Evolutionary conservation across 2,329 filamentous ascomycete species (phyloP), one percentile per base, ranked within the genome.

Genomic region (Ophiostoma triangulosporum): DNA sequence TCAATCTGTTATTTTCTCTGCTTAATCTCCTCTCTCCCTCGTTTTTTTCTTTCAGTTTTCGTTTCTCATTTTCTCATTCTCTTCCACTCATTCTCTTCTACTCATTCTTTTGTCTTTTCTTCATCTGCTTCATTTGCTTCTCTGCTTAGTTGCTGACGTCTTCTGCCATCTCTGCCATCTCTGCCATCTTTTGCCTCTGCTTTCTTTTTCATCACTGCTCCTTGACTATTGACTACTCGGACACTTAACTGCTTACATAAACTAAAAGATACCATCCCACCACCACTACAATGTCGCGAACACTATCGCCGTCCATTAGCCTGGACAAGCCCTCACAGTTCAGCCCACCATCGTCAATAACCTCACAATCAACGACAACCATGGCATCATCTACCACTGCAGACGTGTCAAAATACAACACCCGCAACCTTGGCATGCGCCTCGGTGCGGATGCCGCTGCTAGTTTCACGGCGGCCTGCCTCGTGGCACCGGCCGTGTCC

Each of bases 401-500:
- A 9, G 14, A 6, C n/a, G 9, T 17, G 8, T n/a, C 26, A 17
- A 50, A 53, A 31, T 56, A 57, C 58, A 61, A 61, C 52, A 61
- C 59, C 48, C 53, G 51, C 31, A 57, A 54, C 40, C 55, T 60
- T 6, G 55, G 55, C 11, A 60, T 63, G 57, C 69, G 74, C 2
- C 67, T 70, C 1, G 70, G 11, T 11, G 32, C 49, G 1, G 49
- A 51, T 24, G 32, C 49, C 15, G 31, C 32, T 11, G 32, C 49
- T 7, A 35, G 32, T 17, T 51, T 51, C 22, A 51, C 32, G n/a
- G 87, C 89, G 11, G 88, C 84, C 2, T 77, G 76, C 6, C 70
- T 93, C 57, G 84, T 95, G 48, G 88, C 89, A 53, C 89, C 90
- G 1, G 65, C 94, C 36, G 91, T 95, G 58, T 86, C 85, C 35